Percentiles rank a stretch among this genome's conserved stretches.
Conservation (phyloP, 768 basidiomycete genomes). For the Harrya chromipes region DNA sequence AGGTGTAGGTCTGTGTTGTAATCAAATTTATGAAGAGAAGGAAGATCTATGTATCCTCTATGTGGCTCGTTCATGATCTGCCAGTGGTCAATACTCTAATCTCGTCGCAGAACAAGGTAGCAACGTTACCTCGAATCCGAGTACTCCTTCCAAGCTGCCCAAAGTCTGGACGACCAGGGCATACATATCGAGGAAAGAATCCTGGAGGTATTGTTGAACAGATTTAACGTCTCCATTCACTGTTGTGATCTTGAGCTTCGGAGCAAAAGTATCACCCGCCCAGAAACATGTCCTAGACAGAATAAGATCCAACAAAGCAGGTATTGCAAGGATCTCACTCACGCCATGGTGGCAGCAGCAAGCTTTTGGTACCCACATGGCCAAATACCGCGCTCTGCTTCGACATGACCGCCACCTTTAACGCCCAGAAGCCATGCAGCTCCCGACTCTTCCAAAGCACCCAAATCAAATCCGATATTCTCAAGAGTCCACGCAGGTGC, state of each 20-base stretch:
- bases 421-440: constrained; percentile 88
- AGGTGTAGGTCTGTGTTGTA: constrained; percentile 96
- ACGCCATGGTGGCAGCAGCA: constrained; percentile 92
- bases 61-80: constrained; percentile 96
- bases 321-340: constrained; percentile 27
- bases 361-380: constrained; percentile 93
- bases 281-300: constrained; percentile 79
- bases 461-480: constrained; percentile 79
- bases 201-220: constrained; percentile 82
- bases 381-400: constrained; percentile 84
- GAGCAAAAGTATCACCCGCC: constrained; percentile 86
- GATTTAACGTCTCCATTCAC: constrained; percentile 49
- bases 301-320: neutral
- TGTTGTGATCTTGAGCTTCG: constrained; percentile 59
- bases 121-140: constrained; percentile 80
- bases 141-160: constrained; percentile 70
- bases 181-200: constrained; percentile 76
- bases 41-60: constrained; percentile 82
- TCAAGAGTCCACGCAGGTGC: constrained; percentile 97
- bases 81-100: constrained; percentile 1
- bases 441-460: constrained; percentile 73
- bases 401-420: constrained; percentile 68
- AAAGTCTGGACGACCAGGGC: constrained; percentile 63
- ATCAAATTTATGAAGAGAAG: constrained; percentile 81
- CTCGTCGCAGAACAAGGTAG: neutral